Conservation (phyloP, 441 rosid genomes). For the Populus hybrid region DNA sequence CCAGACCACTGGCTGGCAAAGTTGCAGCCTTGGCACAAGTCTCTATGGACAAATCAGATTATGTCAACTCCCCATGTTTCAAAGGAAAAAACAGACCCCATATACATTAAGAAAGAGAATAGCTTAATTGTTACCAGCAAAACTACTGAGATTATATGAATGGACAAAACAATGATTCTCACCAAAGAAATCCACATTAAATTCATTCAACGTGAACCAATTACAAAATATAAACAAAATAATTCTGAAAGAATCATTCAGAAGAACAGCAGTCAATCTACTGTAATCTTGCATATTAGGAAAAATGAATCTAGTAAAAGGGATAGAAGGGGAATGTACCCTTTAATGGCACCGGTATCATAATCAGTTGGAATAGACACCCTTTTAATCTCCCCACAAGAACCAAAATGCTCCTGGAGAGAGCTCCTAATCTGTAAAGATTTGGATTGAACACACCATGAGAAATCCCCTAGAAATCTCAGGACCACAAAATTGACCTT, state of each 20-base stretch:
- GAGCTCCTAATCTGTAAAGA: slow-evolving; percentile 46
- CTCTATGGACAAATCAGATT: too few species aligned
- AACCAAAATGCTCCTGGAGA: slow-evolving; percentile 63
- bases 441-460: neutral
- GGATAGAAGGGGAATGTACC: slow-evolving; percentile 43
- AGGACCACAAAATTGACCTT: neutral
- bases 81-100: too few species aligned
- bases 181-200: too few species aligned
- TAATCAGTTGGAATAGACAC: slow-evolving; percentile 58
- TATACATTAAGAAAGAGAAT: too few species aligned
- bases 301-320: neutral
- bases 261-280: neutral
- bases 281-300: neutral
- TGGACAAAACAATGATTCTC: too few species aligned
- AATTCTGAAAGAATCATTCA: neutral
- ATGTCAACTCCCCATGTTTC: too few species aligned
- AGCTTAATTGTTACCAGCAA: too few species aligned
- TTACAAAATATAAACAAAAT: neutral
- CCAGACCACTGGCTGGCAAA: too few species aligned
- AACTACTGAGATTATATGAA: too few species aligned
- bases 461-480: neutral
- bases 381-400: slow-evolving; percentile 69
- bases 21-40: too few species aligned
- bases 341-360: slow-evolving; percentile 61
- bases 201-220: too few species aligned